A percentile compares a stretch with the other conserved stretches of the same genome.
These are phyloP conservation scores for Dactylellina drechsleri DNA, from an alignment of 2,329 filamentous ascomycete genomes.

Conservation along the genomic window DNA sequence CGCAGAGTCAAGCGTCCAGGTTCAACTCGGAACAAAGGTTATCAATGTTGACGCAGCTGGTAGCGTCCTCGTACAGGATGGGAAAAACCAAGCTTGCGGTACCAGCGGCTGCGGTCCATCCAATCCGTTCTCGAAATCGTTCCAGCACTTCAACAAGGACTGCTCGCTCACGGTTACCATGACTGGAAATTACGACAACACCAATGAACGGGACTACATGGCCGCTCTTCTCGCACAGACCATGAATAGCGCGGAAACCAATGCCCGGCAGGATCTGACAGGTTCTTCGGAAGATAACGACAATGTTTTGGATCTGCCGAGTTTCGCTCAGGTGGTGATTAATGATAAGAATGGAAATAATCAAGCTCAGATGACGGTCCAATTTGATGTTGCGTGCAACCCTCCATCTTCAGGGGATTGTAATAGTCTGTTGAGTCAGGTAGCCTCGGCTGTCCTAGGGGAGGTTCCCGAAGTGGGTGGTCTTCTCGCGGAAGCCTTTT, in stretches of 20 bases:
- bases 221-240: slow-evolving; percentile 3
- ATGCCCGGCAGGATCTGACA: slow-evolving; percentile 4
- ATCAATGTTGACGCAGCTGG: no score
- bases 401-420: no score
- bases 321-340: slow-evolving; percentile 18
- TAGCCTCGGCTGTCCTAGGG: no score
- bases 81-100: no score
- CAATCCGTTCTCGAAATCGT: background rate
- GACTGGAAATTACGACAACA: slow-evolving; percentile 7
- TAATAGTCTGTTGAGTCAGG: no score
- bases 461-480: no score
- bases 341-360: slow-evolving; percentile 18
- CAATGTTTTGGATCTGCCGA: slow-evolving; percentile 6
- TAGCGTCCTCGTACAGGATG: no score
- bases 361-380: slow-evolving; percentile 9
- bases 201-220: slow-evolving; percentile 17
- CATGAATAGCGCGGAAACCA: background rate
- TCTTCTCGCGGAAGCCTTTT: no score
- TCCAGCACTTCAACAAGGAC: slow-evolving; percentile 23
- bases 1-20: no score
- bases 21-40: no score
- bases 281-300: slow-evolving; percentile 2
- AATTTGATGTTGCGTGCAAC: no score
- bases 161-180: slow-evolving; percentile 8
- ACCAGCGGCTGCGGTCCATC: no score